Conservation (phyloP, 129 eudicot genomes). For the Helianthus tuberosus region DNA sequence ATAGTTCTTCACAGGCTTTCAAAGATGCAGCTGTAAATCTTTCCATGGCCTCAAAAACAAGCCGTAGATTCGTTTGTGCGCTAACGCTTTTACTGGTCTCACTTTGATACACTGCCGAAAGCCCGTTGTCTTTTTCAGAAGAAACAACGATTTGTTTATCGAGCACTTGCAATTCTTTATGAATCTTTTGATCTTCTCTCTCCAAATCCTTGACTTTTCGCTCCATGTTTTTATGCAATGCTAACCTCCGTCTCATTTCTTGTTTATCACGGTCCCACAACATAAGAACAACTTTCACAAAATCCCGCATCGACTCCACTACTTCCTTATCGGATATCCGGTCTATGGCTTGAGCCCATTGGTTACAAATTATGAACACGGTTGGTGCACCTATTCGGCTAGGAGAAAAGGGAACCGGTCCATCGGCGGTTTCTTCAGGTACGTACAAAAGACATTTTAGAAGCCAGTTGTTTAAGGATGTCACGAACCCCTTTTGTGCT, state of each 20-base stretch:
- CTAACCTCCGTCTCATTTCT: conserved; percentile 68
- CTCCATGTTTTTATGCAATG: conserved; percentile 60
- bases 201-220: conserved; percentile 75
- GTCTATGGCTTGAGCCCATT: conserved; percentile 90
- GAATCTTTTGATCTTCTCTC: conserved; percentile 87
- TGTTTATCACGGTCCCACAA: conserved; percentile 83
- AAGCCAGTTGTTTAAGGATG: conserved; percentile 85
- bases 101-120: conserved; percentile 77
- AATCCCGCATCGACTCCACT: conserved; percentile 69
- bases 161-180: conserved; percentile 80
- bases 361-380: conserved; percentile 75
- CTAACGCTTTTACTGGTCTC: conserved; percentile 73
- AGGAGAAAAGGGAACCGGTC: conserved; percentile 88
- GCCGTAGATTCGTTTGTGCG: conserved; percentile 79
- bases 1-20: conserved; percentile 76
- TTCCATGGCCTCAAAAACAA: conserved; percentile 84
- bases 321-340: conserved; percentile 85
- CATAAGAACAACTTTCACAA: conserved; percentile 72
- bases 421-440: conserved; percentile 95
- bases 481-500: conserved; percentile 79
- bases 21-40: conserved; percentile 66
- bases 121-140: conserved; percentile 39
- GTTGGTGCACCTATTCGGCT: conserved; percentile 96
- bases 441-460: conserved; percentile 69
- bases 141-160: conserved; percentile 70